Conservation (phyloP, 2,329 filamentous ascomycete species). For the Fusarium sambucinum region DNA sequence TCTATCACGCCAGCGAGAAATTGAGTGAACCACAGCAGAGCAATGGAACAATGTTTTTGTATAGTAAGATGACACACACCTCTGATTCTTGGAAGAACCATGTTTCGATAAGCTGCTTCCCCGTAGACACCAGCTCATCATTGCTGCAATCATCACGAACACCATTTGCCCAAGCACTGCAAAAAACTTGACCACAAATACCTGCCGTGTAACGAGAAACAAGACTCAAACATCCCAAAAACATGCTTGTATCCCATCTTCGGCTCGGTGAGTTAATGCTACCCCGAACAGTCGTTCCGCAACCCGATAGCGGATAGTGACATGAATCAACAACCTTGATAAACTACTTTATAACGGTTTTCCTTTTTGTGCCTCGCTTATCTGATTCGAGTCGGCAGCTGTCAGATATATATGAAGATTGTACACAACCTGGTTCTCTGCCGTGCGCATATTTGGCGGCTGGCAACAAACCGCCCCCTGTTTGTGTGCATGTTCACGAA, state of each 20-base stretch:
- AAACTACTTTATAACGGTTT: conserved; percentile 9
- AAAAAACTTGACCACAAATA: conserved; percentile 4
- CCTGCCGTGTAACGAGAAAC: conserved; percentile 14
- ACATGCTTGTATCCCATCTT: conserved; percentile 16
- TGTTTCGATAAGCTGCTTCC: not conserved
- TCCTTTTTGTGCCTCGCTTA: not conserved
- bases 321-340: conserved; percentile 36
- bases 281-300: conserved; percentile 22
- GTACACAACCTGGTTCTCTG: not conserved
- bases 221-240: not conserved
- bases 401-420: not conserved
- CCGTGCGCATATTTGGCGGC: not conserved
- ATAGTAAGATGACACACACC: not conserved
- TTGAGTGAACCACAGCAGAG: not conserved
- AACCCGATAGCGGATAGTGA: conserved; percentile 25
- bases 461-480: conserved; percentile 15
- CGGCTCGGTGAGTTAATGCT: conserved; percentile 33
- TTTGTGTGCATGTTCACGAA: conserved; percentile 13
- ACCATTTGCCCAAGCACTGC: not conserved
- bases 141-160: not conserved
- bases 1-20: not conserved
- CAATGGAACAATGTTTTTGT: not conserved
- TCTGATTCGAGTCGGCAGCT: not conserved
- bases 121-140: not conserved
- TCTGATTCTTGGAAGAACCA: not conserved